These are phyloP conservation scores for Neltuma alba DNA, from an alignment of 306 rosid species.

Conservation along the genomic window DNA sequence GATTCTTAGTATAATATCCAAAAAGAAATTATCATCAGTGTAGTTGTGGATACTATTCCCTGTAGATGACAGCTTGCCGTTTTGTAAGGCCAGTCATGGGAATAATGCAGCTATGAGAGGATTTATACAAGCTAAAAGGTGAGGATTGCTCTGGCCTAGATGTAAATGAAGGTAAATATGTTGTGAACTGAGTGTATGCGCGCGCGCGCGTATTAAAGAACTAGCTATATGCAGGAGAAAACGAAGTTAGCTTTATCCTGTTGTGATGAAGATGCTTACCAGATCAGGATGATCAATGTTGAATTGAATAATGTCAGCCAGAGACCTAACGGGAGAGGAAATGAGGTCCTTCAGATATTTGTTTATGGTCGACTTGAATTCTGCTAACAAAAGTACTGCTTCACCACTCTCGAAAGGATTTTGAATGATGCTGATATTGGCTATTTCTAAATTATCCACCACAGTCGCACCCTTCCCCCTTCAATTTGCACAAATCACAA, in stretches of 20 bases:
- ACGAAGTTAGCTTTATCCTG: background rate
- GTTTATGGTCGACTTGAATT: conserved; percentile 54
- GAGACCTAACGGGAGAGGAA: conserved; percentile 54
- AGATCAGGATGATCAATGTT: conserved; percentile 47
- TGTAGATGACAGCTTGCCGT: background rate
- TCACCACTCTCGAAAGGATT: conserved; percentile 49
- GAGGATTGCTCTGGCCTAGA: background rate
- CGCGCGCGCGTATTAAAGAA: background rate
- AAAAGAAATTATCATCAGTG: background rate
- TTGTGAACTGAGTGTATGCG: background rate
- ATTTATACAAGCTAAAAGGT: no score
- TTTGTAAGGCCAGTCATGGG: background rate
- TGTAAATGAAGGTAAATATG: background rate
- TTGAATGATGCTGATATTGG: conserved; percentile 41
- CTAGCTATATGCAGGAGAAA: background rate
- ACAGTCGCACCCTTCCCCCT: conserved; percentile 68
- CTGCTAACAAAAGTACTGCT: conserved; percentile 30
- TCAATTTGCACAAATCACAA: background rate
- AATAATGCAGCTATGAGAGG: background rate
- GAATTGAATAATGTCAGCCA: conserved; percentile 62
- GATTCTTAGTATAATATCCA: background rate
- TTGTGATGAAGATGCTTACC: conserved; percentile 31
- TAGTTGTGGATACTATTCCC: background rate
- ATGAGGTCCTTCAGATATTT: conserved; percentile 49
- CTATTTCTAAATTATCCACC: conserved; percentile 65